Conservation (phyloP, 352 stramenopile species). For the Phytophthora hibernalis region DNA sequence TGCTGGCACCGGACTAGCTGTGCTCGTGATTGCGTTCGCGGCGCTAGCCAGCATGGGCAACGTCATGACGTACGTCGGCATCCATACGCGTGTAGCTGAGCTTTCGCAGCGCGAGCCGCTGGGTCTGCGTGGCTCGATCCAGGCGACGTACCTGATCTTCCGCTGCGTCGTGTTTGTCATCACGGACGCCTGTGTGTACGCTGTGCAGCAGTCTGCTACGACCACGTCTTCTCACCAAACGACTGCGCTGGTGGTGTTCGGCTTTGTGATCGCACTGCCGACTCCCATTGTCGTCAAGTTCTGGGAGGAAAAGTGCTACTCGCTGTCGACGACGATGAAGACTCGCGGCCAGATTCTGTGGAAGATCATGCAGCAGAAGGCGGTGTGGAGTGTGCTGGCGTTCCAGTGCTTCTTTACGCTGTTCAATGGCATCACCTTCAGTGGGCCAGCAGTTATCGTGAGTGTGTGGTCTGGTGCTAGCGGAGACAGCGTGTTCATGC, state of each 20-base stretch:
- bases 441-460: constrained; percentile 29
- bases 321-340: constrained; percentile 48
- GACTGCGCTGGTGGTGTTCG: constrained; percentile 38
- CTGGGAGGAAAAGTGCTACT: constrained; percentile 59
- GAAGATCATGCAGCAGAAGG: constrained; percentile 66
- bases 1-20: constrained; percentile 19
- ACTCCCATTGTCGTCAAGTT: constrained; percentile 45
- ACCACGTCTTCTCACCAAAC: constrained; percentile 17
- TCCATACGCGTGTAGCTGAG: constrained; percentile 55
- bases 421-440: constrained; percentile 48
- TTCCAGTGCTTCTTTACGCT: constrained; percentile 58
- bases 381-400: constrained; percentile 49
- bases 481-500: constrained; percentile 35
- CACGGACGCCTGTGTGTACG: constrained; percentile 27
- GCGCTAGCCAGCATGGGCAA: constrained; percentile 37
- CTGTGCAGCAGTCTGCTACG: constrained; percentile 2
- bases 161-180: constrained; percentile 32
- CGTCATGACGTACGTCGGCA: constrained; percentile 40
- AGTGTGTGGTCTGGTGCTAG: constrained; percentile 35
- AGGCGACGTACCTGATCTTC: constrained; percentile 51
- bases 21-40: constrained; percentile 33
- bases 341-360: constrained; percentile 48
- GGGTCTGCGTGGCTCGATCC: constrained; percentile 40
- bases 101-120: constrained; percentile 53
- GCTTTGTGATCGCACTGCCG: constrained; percentile 35